Evolutionary conservation across 164 flowering plant genomes (phyloP).

Genomic region (Buxus sempervirens): DNA sequence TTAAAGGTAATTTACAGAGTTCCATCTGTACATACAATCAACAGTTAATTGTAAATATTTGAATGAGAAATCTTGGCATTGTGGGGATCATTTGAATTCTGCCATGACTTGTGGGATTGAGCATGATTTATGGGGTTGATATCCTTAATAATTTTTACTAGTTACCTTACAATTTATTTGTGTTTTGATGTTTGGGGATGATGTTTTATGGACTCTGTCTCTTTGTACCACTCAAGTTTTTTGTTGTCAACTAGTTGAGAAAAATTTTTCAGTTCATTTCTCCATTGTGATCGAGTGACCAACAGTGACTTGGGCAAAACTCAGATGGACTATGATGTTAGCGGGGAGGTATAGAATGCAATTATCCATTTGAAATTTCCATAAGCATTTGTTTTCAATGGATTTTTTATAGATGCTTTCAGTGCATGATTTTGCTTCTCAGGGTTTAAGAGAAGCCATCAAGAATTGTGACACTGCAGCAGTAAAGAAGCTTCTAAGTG

Average conservation of each 20-base stretch:
- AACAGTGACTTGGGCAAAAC: conserved; percentile 34
- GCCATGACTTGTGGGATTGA: too few species aligned
- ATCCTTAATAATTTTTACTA: too few species aligned
- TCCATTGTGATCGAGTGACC: conserved; percentile 44
- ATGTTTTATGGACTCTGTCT: background rate
- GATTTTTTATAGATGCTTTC: background rate
- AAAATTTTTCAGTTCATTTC: conserved; percentile 35
- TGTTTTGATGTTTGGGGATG: background rate
- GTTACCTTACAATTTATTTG: too few species aligned
- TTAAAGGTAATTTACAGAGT: too few species aligned
- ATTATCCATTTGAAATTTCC: background rate
- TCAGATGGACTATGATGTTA: conserved; percentile 58
- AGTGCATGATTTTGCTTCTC: conserved; percentile 11
- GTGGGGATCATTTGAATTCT: too few species aligned
- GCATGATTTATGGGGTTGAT: too few species aligned
- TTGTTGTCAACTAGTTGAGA: background rate
- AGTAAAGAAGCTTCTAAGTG: conserved; percentile 65
- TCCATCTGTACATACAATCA: too few species aligned
- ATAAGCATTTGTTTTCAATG: background rate
- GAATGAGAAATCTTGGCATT: too few species aligned
- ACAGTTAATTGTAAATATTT: too few species aligned
- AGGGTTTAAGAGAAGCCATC: conserved; percentile 97
- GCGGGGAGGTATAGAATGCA: conserved; percentile 74
- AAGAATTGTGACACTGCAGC: conserved; percentile 69
- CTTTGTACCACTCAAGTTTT: background rate